Conservation (phyloP, 371 early-diverging fungal genomes). For the Cokeromyces recurvatus region DNA sequence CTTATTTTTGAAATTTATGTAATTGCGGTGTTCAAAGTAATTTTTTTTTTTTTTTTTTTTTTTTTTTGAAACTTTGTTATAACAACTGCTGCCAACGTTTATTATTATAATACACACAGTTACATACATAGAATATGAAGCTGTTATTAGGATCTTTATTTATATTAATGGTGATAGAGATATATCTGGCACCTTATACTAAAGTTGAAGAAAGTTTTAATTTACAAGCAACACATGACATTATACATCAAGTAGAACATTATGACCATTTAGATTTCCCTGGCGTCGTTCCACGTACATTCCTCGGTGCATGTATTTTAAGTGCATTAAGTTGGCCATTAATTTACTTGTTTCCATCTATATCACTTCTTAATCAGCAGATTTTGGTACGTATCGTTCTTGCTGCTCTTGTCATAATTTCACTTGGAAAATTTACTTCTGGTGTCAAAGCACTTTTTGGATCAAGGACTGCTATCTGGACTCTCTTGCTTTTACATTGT, state of each 20-base stretch:
- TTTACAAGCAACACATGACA: conserved; percentile 88
- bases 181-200: conserved; percentile 69
- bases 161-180: too few species aligned
- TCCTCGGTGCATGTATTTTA: conserved; percentile 71
- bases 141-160: too few species aligned
- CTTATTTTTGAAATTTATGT: too few species aligned
- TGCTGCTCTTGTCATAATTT: conserved; percentile 41
- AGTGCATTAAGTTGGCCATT: conserved; percentile 16
- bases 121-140: too few species aligned
- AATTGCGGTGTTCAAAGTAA: too few species aligned
- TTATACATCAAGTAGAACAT: conserved; percentile 52
- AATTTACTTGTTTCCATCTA: not conserved
- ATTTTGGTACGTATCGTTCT: conserved; percentile 51
- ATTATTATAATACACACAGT: too few species aligned
- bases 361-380: conserved; percentile 17
- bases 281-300: conserved; percentile 93
- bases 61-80: too few species aligned
- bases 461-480: conserved; percentile 44
- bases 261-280: conserved; percentile 87
- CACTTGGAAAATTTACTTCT: conserved; percentile 36
- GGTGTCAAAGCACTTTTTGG: conserved; percentile 57
- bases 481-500: conserved; percentile 53
- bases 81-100: too few species aligned
- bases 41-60: too few species aligned
- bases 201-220: conserved; percentile 97